These are phyloP conservation scores for Talaromyces islandicus DNA, from an alignment of 2,329 filamentous ascomycete species.

Conservation along the genomic window DNA sequence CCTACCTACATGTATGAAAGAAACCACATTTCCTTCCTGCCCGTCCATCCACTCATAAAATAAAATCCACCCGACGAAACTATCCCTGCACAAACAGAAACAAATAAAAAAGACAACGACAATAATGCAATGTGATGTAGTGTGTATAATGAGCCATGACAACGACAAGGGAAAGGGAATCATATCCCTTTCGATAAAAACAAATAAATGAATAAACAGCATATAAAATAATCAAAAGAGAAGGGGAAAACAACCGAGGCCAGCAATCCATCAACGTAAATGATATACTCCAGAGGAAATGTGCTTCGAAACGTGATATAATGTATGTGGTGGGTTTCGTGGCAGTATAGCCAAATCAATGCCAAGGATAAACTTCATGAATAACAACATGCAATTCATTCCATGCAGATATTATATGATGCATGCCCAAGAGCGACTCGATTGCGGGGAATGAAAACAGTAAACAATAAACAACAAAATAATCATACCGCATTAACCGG, in stretches of 20 bases:
- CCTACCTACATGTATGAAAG: background rate
- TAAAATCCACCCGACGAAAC: background rate
- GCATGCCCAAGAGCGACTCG: background rate
- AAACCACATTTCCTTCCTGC: background rate
- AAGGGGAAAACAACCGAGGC: background rate
- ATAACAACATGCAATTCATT: background rate
- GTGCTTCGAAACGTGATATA: background rate
- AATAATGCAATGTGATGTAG: background rate
- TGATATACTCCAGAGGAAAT: background rate
- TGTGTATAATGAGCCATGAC: background rate
- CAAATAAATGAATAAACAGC: background rate
- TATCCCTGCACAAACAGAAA: background rate
- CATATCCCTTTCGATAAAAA: background rate
- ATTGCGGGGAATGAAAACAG: background rate
- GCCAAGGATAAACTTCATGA: background rate
- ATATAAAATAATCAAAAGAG: background rate
- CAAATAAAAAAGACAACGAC: background rate
- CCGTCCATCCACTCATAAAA: background rate
- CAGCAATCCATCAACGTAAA: background rate
- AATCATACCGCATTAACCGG: background rate
- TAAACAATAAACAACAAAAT: background rate
- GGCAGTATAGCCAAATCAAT: background rate
- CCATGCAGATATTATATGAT: constrained; percentile 1
- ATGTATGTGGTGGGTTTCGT: background rate
- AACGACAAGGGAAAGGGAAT: background rate